Percentiles rank a stretch among this genome's conserved stretches.
phyloP scores from a whole-genome alignment of 2,329 filamentous ascomycete species.

The Fusarium sp. region DNA sequence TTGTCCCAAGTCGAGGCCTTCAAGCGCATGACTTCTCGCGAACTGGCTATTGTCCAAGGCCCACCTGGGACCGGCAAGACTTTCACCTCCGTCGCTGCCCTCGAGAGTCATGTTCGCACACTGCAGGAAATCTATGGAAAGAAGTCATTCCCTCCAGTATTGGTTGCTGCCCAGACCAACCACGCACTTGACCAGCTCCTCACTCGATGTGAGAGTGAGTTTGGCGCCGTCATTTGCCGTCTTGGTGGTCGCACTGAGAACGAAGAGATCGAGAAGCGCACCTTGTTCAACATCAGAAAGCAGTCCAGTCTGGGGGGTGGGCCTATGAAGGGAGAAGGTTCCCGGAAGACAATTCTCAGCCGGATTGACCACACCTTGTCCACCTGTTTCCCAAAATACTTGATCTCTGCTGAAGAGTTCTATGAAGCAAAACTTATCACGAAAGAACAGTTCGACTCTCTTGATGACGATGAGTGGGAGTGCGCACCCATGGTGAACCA shows the following conservation, averaged over 20 bases:
- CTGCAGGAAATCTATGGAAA: conserved; percentile 64
- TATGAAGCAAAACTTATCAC: conserved; percentile 69
- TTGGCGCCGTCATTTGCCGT: conserved; percentile 67
- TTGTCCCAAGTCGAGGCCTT: conserved; percentile 78
- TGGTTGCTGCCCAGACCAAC: conserved; percentile 89
- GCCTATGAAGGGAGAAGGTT: conserved; percentile 7
- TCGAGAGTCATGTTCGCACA: conserved; percentile 63
- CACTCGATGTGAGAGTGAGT: conserved; percentile 63
- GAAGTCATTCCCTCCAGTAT: conserved; percentile 64
- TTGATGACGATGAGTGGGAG: conserved; percentile 42
- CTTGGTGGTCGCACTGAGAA: conserved; percentile 78
- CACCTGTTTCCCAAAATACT: conserved; percentile 51
- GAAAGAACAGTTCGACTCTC: conserved; percentile 70
- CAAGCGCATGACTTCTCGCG: conserved; percentile 75
- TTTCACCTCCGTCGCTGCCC: conserved; percentile 78
- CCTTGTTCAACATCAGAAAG: conserved; percentile 71
- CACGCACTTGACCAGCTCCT: conserved; percentile 90
- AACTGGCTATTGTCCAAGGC: conserved; percentile 83
- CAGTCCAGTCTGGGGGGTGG: conserved; percentile 29
- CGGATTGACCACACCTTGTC: conserved; percentile 24
- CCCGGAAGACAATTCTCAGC: conserved; percentile 19
- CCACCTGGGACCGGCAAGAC: conserved; percentile 85
- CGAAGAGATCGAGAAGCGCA: conserved; percentile 72
- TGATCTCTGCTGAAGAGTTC: conserved; percentile 68
- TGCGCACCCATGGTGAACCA: conserved; percentile 1